Percentiles rank a stretch among this genome's conserved stretches.
phyloP scores from a whole-genome alignment of 1,284 basidiomycete genomes.

The Ceratobasidium sp. region DNA sequence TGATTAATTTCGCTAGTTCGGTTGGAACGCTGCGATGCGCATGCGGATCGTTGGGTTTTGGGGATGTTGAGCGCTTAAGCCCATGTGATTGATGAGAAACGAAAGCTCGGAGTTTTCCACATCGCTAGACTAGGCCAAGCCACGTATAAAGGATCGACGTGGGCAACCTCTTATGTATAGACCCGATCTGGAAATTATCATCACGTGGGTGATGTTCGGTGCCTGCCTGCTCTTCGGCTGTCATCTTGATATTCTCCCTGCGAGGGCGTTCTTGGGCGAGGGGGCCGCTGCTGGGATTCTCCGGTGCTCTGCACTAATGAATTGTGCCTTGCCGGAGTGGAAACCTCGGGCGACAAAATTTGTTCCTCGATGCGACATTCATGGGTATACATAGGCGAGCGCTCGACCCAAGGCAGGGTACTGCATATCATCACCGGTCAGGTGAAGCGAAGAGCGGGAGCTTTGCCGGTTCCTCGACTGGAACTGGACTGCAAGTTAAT shows the following conservation, averaged over 20 bases:
- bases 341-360: too few relatives aligned
- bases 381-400: too few relatives aligned
- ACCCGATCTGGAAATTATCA: neutral
- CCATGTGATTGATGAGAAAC: neutral
- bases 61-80: neutral
- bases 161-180: neutral
- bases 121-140: neutral
- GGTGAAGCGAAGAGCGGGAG: too few relatives aligned
- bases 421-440: too few relatives aligned
- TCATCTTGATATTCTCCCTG: neutral
- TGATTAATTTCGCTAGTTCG: neutral
- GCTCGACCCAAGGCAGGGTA: too few relatives aligned
- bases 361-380: too few relatives aligned
- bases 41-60: neutral
- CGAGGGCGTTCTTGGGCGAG: neutral
- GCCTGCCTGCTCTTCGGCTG: neutral
- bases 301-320: neutral
- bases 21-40: neutral
- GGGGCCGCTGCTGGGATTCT: neutral
- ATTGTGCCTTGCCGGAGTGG: neutral
- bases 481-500: too few relatives aligned
- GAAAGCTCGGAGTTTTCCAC: neutral
- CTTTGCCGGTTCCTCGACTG: too few relatives aligned
- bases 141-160: neutral
- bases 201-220: neutral